Conservation (phyloP, 352 stramenopile genomes). For the Phytophthora sp. region DNA sequence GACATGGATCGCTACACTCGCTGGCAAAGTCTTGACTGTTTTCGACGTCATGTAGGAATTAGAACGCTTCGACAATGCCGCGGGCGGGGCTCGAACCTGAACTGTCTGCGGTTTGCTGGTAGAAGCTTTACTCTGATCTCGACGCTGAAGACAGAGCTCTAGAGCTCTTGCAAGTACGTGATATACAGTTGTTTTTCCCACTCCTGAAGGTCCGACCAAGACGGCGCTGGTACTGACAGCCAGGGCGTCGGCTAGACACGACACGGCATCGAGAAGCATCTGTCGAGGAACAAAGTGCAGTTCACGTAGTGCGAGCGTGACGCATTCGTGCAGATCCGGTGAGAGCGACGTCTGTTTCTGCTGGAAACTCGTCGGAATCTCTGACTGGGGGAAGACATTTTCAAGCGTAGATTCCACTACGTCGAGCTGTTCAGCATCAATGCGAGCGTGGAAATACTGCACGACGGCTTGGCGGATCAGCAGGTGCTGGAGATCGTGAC, state of each 20-base stretch:
- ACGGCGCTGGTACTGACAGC: slow-evolving; percentile 27
- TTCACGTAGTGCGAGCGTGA: slow-evolving; percentile 11
- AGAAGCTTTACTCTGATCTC: neutral
- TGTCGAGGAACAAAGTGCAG: slow-evolving; percentile 35
- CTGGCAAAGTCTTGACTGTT: neutral
- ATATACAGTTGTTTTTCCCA: slow-evolving; percentile 49
- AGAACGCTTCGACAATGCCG: slow-evolving; percentile 13
- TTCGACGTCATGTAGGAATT: slow-evolving; percentile 10
- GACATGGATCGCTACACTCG: slow-evolving; percentile 26
- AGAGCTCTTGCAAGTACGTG: slow-evolving; percentile 41
- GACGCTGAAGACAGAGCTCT: slow-evolving; percentile 17
- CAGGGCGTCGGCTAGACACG: slow-evolving; percentile 25
- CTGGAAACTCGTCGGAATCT: neutral
- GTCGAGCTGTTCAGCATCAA: slow-evolving; percentile 16
- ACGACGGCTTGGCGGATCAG: slow-evolving; percentile 12
- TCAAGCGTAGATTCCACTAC: slow-evolving; percentile 5
- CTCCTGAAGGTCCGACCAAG: slow-evolving; percentile 33
- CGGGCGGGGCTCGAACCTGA: neutral
- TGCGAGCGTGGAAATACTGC: slow-evolving; percentile 27
- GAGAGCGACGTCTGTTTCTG: no score
- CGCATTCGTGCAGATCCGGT: slow-evolving; percentile 1
- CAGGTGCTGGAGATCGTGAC: neutral
- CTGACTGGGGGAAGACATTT: neutral
- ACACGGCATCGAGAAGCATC: slow-evolving; percentile 23
- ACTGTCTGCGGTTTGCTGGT: neutral